Conservation (phyloP, 2,329 filamentous ascomycete species). For the Nigrospora sphaerica region DNA sequence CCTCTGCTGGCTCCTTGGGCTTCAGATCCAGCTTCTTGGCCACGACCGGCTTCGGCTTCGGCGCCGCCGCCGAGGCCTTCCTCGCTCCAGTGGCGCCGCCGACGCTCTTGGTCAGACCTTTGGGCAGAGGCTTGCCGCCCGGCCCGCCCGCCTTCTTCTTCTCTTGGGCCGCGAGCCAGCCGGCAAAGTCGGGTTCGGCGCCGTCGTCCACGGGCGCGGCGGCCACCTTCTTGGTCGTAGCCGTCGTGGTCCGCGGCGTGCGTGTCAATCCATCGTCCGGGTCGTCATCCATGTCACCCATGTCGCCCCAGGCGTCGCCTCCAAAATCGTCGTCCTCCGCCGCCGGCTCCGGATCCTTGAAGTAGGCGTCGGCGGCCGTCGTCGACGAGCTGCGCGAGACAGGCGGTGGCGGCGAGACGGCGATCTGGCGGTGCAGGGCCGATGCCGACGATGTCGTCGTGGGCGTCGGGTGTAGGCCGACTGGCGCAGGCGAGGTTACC, state of each 20-base stretch:
- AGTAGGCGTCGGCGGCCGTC: conserved; percentile 29
- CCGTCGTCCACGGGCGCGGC: conserved; percentile 66
- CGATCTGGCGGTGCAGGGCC: conserved; percentile 51
- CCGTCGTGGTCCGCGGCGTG: conserved; percentile 27
- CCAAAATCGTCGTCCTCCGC: conserved; percentile 50
- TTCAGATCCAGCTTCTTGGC: conserved; percentile 64
- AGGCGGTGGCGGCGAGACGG: conserved; percentile 40
- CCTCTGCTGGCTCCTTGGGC: conserved; percentile 51
- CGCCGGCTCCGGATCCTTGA: conserved; percentile 37
- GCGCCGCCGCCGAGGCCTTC: conserved; percentile 27
- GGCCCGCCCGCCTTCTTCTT: conserved; percentile 50
- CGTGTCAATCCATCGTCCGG: conserved; percentile 34
- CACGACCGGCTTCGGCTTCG: conserved; percentile 32
- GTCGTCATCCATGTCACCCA: conserved; percentile 50
- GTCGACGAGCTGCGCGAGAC: conserved; percentile 42
- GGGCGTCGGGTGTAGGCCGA: conserved; percentile 25
- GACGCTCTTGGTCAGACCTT: conserved; percentile 64
- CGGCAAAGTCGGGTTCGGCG: conserved; percentile 89
- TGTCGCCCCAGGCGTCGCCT: conserved; percentile 70
- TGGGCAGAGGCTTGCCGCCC: conserved; percentile 63
- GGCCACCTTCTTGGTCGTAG: conserved; percentile 25
- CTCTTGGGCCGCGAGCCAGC: conserved; percentile 85
- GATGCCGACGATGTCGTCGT: conserved; percentile 47
- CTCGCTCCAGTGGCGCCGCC: conserved; percentile 18
- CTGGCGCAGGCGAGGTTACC: conserved; percentile 27